Base-by-base conservation (phyloP, 805 yeast genomes). In the Saturnispora saitoi region DNA sequence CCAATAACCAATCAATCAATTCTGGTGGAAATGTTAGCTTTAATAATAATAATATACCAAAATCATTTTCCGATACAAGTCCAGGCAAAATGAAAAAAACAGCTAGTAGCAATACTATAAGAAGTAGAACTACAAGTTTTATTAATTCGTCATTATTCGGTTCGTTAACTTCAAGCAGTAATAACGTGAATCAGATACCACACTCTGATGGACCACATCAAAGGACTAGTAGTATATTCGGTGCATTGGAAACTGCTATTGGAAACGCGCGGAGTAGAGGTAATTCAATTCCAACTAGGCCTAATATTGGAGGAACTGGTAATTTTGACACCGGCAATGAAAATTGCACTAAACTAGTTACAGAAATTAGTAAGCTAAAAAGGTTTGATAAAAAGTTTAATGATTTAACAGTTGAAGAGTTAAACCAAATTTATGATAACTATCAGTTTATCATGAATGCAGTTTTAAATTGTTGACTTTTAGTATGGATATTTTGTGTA, bases 191-290 rank as follows among this genome's bases (percentile, higher is more conserved):
- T 45, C 31, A 9, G 9, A 19, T 42, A 10, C 32, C 44, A 4
- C 44, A 30, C 22, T 5, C 44, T 12, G 38, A 38, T 12, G 29
- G 22, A 20, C 12, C 22, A 26, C 46, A 43, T 14, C 46, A 43
- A 24, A 24, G 46, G 17, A 24, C 48, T 10, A 45, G n/a, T 20
- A 38, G 43, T 14, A 58, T 48, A 30, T 47, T 65, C 17, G 60
- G 57, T 32, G 58, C 68, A 3, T 52, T 66, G 19, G 70, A 66
- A 43, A 61, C 50, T 47, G 69, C 68, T 1, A 52, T 65, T 41
- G 68, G 63, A 15, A 63, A 56, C 38, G 67, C 56, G 3, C 60
- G 68, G 37, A 63, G 66, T 43, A 47, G 69, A 12, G 67, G 64
- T 6, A 63, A 54, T 26, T 56, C 61, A 32, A 42, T 30, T n/a